phyloP scores from a whole-genome alignment of 78 protist species.

The Parvularia atlantis region DNA sequence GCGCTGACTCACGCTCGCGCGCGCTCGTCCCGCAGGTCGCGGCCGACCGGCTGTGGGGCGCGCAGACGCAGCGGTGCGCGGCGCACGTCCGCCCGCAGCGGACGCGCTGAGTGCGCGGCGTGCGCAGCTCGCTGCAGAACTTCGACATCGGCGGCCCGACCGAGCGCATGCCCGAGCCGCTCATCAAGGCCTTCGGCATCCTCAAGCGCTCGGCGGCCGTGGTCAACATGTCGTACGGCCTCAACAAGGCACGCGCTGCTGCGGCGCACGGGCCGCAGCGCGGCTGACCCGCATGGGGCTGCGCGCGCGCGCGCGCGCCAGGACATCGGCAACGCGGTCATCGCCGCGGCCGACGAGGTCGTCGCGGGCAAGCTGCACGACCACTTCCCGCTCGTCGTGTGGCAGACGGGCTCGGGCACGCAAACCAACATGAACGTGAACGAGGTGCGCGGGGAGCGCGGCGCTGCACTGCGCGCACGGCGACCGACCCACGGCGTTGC shows the following conservation, averaged over 20 bases:
- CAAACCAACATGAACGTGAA: conserved; percentile 92
- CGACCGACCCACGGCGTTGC: no score
- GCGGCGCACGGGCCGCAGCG: neutral
- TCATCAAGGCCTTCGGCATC: conserved; percentile 62
- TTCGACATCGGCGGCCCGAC: conserved; percentile 65
- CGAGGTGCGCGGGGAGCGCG: conserved; percentile 41
- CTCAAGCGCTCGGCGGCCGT: conserved; percentile 68
- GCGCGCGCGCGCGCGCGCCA: no score
- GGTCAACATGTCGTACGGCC: conserved; percentile 51
- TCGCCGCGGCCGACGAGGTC: conserved; percentile 60
- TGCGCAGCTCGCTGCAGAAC: conserved; percentile 48
- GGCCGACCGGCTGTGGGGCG: conserved; percentile 59
- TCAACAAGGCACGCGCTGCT: no score
- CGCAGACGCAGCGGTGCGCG: conserved; percentile 55
- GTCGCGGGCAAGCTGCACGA: conserved; percentile 56
- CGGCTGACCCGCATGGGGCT: no score
- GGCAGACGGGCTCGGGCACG: conserved; percentile 93
- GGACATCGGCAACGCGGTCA: conserved; percentile 43
- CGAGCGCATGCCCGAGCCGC: conserved; percentile 62
- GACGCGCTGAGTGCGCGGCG: neutral
- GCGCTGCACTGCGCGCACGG: no score
- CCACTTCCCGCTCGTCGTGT: conserved; percentile 86
- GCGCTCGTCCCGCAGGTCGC: conserved; percentile 57
- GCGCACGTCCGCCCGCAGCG: neutral
- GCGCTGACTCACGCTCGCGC: conserved; percentile 42